Evolutionary conservation across 1,284 basidiomycete species (phyloP).

Genomic region (Cryptococcus jaspeensis): DNA sequence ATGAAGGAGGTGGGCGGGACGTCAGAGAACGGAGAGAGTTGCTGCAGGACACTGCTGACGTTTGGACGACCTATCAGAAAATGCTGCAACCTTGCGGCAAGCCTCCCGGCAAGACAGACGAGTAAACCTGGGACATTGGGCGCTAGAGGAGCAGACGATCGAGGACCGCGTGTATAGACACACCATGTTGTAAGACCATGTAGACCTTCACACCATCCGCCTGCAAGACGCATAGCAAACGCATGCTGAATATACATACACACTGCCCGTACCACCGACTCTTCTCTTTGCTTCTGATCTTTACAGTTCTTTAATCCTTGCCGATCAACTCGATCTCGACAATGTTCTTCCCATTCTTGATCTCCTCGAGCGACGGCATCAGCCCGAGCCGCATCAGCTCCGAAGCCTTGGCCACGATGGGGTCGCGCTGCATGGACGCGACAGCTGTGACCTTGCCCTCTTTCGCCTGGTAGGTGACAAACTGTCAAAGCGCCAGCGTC

Average conservation of each 20-base stretch:
- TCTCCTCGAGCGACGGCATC: constrained; percentile 76
- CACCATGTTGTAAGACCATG: too few species aligned
- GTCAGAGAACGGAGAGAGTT: too few species aligned
- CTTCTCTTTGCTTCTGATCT: not conserved
- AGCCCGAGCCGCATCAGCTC: constrained; percentile 74
- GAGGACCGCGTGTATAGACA: too few species aligned
- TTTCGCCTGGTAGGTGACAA: constrained; percentile 82
- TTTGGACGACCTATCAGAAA: too few species aligned
- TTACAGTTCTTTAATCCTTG: constrained; percentile 12
- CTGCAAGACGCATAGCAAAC: not conserved
- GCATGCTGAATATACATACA: not conserved
- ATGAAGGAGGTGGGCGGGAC: too few species aligned
- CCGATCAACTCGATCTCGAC: constrained; percentile 40
- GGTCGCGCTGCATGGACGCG: constrained; percentile 59
- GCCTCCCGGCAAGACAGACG: constrained; percentile 88
- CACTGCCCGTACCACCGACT: not conserved
- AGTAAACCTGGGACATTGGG: constrained; percentile 44
- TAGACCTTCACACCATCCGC: not conserved
- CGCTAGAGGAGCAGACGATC: not conserved
- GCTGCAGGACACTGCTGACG: too few species aligned
- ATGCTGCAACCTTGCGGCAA: constrained; percentile 99
- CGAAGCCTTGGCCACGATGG: constrained; percentile 74
- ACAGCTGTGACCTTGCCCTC: constrained; percentile 75
- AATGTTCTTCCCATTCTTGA: constrained; percentile 59
- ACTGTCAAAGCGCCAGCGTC: constrained; percentile 53